phyloP scores from a whole-genome alignment of 176 grass and related monocot species.

The Zizania latifolia region DNA sequence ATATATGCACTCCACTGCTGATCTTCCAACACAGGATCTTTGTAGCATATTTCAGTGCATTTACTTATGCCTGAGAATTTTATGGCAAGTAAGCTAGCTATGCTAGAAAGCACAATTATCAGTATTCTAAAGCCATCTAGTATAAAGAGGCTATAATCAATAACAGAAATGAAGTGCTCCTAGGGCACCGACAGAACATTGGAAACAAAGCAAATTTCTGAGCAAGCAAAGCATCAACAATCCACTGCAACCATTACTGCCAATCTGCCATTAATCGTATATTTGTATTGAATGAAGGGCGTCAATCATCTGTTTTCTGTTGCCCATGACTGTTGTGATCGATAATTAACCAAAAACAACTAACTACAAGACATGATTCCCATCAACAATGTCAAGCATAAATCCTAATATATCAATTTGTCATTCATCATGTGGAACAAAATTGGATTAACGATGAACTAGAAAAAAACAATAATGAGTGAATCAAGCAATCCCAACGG shows the following conservation, averaged over 20 bases:
- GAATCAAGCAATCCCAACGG: background rate
- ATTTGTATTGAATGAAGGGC: background rate
- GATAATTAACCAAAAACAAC: background rate
- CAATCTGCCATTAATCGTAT: too few species aligned
- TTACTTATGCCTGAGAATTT: slow-evolving; percentile 61
- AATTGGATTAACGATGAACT: background rate
- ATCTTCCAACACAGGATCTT: slow-evolving; percentile 86
- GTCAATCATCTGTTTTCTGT: background rate
- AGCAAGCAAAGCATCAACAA: background rate
- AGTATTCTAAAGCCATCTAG: background rate
- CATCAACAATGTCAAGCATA: background rate
- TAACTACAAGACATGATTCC: background rate
- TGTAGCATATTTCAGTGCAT: slow-evolving; percentile 90
- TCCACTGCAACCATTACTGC: background rate
- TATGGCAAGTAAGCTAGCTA: background rate
- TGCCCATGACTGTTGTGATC: background rate
- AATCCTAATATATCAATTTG: background rate
- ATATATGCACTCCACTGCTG: slow-evolving; percentile 84
- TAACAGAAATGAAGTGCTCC: background rate
- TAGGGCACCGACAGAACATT: background rate
- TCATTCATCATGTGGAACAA: background rate
- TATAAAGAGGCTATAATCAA: too few species aligned
- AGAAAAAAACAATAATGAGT: background rate
- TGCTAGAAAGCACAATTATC: background rate
- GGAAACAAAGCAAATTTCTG: background rate